These are phyloP conservation scores for Jacaranda mimosifolia DNA, from an alignment of 257 asterid species.

Conservation along the genomic window DNA sequence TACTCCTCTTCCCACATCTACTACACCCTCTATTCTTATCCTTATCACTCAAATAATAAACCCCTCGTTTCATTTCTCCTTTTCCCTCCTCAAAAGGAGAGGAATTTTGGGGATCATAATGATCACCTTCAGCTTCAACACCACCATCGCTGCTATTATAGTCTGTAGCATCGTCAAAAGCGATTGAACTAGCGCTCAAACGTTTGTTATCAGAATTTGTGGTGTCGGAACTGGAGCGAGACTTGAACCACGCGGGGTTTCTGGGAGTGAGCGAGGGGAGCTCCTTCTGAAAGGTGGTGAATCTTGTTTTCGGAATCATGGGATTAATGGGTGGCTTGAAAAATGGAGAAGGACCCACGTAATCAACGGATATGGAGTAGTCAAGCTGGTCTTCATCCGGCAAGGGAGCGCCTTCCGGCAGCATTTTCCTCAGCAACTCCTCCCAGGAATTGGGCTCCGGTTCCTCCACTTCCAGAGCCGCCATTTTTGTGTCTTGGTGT, in stretches of 20 bases:
- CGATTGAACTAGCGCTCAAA: constrained; percentile 26
- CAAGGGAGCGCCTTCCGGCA: constrained; percentile 82
- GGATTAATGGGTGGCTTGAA: constrained; percentile 44
- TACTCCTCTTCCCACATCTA: constrained; percentile 63
- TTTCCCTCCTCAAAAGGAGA: constrained; percentile 26
- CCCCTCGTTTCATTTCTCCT: constrained; percentile 25
- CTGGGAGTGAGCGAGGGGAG: constrained; percentile 46
- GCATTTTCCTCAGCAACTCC: constrained; percentile 60
- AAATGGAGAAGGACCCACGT: constrained; percentile 59
- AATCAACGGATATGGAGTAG: constrained; percentile 70
- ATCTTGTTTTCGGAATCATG: constrained; percentile 39
- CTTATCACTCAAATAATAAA: constrained; percentile 3
- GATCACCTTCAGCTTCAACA: constrained; percentile 25
- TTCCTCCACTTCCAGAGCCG: constrained; percentile 34
- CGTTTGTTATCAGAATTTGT: constrained; percentile 29
- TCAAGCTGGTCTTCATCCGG: constrained; percentile 82
- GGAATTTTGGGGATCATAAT: constrained; percentile 13
- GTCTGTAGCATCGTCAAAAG: constrained; percentile 25
- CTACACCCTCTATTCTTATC: constrained; percentile 43
- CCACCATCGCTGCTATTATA: constrained; percentile 13
- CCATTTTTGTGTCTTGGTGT: constrained; percentile 34
- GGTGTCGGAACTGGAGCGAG: constrained; percentile 45
- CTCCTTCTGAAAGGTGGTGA: constrained; percentile 49
- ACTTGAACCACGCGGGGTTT: constrained; percentile 41
- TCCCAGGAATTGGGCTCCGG: constrained; percentile 53